Percentiles rank a stretch among this genome's conserved stretches.
phyloP scores from a whole-genome alignment of 2,329 filamentous ascomycete species.

The Dactylellina parvicollis region DNA sequence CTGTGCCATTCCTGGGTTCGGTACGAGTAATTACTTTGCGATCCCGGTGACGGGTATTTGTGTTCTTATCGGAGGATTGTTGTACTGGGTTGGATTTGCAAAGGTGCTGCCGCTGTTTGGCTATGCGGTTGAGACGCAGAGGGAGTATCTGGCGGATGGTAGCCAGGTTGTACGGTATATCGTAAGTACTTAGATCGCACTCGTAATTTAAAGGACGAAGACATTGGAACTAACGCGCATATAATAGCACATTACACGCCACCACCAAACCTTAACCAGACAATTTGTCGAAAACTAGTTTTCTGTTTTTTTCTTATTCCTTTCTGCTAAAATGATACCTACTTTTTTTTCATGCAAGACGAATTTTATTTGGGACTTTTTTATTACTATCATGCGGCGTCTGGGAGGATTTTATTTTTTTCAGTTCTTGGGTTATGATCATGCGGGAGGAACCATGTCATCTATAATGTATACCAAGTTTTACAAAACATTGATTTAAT shows the following conservation, averaged over 20 bases:
- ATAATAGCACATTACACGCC: constrained; percentile 49
- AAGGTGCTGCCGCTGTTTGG: constrained; percentile 65
- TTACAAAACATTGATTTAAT: too few species aligned
- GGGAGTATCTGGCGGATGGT: constrained; percentile 50
- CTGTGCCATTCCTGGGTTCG: constrained; percentile 58
- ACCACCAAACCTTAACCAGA: constrained; percentile 41
- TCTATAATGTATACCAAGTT: too few species aligned
- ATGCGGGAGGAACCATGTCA: neutral
- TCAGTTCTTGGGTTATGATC: too few species aligned
- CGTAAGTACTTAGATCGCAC: constrained; percentile 20
- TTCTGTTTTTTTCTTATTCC: neutral
- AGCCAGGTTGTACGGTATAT: constrained; percentile 53
- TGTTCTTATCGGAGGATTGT: constrained; percentile 65
- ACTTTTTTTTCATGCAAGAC: neutral
- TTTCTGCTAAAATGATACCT: neutral
- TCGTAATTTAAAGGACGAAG: neutral
- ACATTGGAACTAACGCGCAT: neutral
- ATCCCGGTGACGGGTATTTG: constrained; percentile 67
- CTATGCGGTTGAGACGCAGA: constrained; percentile 47
- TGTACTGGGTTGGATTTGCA: constrained; percentile 68
- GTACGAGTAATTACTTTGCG: constrained; percentile 66
- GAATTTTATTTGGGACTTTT: neutral
- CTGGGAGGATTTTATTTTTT: too few species aligned
- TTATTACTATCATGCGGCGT: too few species aligned
- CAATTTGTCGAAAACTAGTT: constrained; percentile 21